A percentile compares a stretch with the other conserved stretches of the same genome.
Conservation (phyloP, 768 basidiomycete species). For the Auricularia sp. region DNA sequence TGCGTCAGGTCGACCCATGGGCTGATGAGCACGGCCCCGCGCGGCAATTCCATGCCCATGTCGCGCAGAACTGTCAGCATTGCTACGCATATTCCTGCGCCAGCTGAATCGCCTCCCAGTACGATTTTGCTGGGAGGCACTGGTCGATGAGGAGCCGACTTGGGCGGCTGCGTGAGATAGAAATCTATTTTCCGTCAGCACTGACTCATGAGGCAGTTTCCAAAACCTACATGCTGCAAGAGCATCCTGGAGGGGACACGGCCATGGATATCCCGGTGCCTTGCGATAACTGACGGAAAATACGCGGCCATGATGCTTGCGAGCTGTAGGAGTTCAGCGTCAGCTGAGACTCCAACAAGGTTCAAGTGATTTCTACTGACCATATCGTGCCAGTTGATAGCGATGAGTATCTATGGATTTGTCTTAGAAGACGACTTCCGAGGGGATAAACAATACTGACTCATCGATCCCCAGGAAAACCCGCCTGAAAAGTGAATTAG, state of each 20-base stretch:
- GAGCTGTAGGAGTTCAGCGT: constrained; percentile 65
- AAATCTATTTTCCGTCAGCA: constrained; percentile 41
- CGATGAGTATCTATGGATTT: constrained; percentile 40
- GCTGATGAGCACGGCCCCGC: constrained; percentile 84
- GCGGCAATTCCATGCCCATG: constrained; percentile 65
- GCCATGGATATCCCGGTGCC: constrained; percentile 94
- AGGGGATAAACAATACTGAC: constrained; percentile 54
- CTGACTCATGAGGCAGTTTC: not conserved
- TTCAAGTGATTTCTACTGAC: constrained; percentile 18
- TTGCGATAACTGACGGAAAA: constrained; percentile 65
- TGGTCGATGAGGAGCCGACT: constrained; percentile 64
- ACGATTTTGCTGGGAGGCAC: constrained; percentile 76
- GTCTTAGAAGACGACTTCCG: constrained; percentile 19
- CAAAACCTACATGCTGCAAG: constrained; percentile 69
- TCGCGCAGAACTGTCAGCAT: constrained; percentile 85
- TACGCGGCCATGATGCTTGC: constrained; percentile 87
- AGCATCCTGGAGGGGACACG: constrained; percentile 81
- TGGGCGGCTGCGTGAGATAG: constrained; percentile 82
- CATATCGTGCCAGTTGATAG: constrained; percentile 48
- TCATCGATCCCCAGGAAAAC: constrained; percentile 65
- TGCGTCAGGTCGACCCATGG: constrained; percentile 94
- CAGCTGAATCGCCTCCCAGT: constrained; percentile 86
- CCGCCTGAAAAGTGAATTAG: constrained; percentile 30
- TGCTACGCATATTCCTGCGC: constrained; percentile 77
- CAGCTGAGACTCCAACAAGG: constrained; percentile 28